A percentile compares a stretch with the other conserved stretches of the same genome.
Conservation (phyloP, 2,329 filamentous ascomycete species). For the Fusarium brevicatenulatum region DNA sequence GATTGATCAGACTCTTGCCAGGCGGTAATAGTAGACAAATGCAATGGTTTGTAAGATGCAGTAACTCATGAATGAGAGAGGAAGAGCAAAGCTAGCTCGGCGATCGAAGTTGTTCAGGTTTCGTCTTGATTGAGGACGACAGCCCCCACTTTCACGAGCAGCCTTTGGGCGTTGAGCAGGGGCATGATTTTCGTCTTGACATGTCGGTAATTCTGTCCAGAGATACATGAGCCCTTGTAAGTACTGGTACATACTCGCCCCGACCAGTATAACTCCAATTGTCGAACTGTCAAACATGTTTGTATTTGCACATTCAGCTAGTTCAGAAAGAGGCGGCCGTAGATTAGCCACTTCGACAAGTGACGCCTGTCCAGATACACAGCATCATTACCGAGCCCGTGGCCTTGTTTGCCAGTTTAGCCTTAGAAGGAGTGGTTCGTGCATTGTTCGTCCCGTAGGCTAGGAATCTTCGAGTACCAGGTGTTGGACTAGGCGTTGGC, state of each 20-base stretch:
- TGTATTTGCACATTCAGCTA: background rate
- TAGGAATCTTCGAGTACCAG: slow-evolving; percentile 21
- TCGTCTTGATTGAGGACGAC: background rate
- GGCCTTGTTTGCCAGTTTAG: slow-evolving; percentile 12
- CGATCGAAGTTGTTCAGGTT: background rate
- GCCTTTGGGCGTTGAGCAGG: slow-evolving; percentile 4
- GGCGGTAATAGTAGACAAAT: background rate
- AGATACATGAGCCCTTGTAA: slow-evolving; percentile 23
- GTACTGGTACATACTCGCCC: background rate
- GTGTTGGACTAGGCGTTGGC: slow-evolving; percentile 24
- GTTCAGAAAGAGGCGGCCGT: slow-evolving; percentile 6
- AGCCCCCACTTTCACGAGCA: background rate
- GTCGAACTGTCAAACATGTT: slow-evolving; percentile 5
- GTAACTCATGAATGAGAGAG: background rate
- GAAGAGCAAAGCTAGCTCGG: background rate
- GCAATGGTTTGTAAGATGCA: background rate
- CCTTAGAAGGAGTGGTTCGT: slow-evolving; percentile 28
- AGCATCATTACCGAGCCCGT: slow-evolving; percentile 22
- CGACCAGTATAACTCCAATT: slow-evolving; percentile 6
- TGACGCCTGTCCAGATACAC: background rate
- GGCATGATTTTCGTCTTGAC: slow-evolving; percentile 3
- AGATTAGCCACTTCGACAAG: slow-evolving; percentile 1
- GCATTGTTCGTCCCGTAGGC: slow-evolving; percentile 19
- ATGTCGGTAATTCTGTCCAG: slow-evolving; percentile 18
- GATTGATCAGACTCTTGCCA: background rate